Percentiles rank a stretch among this genome's conserved stretches.
These are phyloP conservation scores for Candida gorgasii DNA, from an alignment of 805 yeast species.

Conservation along the genomic window DNA sequence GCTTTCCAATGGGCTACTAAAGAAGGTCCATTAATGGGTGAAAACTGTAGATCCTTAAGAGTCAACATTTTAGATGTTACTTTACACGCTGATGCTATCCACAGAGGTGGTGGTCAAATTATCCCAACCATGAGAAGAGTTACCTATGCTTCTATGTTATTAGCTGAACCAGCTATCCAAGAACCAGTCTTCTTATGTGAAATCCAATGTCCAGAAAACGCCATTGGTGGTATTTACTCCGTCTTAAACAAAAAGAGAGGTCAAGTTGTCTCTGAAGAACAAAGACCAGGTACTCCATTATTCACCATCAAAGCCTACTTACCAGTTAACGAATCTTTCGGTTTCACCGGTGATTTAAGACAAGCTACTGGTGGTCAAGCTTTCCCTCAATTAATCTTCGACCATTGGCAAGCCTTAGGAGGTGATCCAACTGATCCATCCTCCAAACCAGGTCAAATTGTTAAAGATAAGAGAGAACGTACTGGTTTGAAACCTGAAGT, in stretches of 20 bases:
- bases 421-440: slow-evolving; percentile 93
- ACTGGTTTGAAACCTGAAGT: slow-evolving; percentile 95
- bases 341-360: slow-evolving; percentile 99
- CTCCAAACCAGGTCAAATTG: slow-evolving; percentile 63
- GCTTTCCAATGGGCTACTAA: slow-evolving; percentile 99
- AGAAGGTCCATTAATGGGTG: slow-evolving; percentile 99
- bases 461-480: slow-evolving; percentile 76
- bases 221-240: slow-evolving; percentile 99
- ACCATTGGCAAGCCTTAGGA: slow-evolving; percentile 91
- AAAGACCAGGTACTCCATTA: slow-evolving; percentile 99
- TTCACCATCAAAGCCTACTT: slow-evolving; percentile 99
- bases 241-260: slow-evolving; percentile 99
- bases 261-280: slow-evolving; percentile 98
- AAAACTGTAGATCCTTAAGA: slow-evolving; percentile 93
- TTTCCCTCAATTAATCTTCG: slow-evolving; percentile 99
- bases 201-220: slow-evolving; percentile 98
- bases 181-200: slow-evolving; percentile 99
- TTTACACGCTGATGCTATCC: slow-evolving; percentile 99
- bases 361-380: slow-evolving; percentile 99
- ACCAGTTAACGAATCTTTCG: slow-evolving; percentile 99
- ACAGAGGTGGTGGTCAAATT: slow-evolving; percentile 99
- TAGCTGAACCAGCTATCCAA: slow-evolving; percentile 98
- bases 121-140: slow-evolving; percentile 99
- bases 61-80: slow-evolving; percentile 98
- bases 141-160: slow-evolving; percentile 95